Percentiles rank a stretch among this genome's conserved stretches.
These are phyloP conservation scores for Hansenula lynferdii DNA, from an alignment of 1,139 yeast species.

Conservation along the genomic window DNA sequence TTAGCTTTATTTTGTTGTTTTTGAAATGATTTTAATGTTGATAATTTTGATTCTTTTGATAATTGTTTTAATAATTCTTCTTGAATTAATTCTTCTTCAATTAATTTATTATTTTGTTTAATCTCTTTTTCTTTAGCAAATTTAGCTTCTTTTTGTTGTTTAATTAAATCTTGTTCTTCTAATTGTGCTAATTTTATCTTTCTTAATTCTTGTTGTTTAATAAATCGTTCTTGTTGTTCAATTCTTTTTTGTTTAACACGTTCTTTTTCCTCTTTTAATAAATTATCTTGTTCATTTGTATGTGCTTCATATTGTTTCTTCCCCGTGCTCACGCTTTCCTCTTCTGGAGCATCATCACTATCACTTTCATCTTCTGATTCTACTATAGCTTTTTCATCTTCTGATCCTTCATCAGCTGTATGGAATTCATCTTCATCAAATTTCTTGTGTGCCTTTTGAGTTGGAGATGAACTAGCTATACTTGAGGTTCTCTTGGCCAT, in stretches of 20 bases:
- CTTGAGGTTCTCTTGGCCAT: too few relatives aligned
- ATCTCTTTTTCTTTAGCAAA: constrained; percentile 16
- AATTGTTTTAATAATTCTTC: constrained; percentile 12
- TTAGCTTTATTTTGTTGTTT: constrained; percentile 9
- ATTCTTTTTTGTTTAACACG: constrained; percentile 46
- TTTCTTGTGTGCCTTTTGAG: constrained; percentile 12
- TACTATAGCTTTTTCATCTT: constrained; percentile 3
- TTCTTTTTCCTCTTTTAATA: constrained; percentile 32
- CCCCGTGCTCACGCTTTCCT: constrained; percentile 27
- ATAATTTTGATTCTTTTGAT: constrained; percentile 11
- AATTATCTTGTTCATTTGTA: constrained; percentile 31
- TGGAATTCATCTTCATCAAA: constrained; percentile 19
- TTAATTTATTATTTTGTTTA: constrained; percentile 8
- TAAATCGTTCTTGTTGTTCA: constrained; percentile 40
- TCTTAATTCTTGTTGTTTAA: constrained; percentile 36
- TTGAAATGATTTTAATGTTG: constrained; percentile 11
- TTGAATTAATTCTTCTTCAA: constrained; percentile 15
- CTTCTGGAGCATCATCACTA: constrained; percentile 33
- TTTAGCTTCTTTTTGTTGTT: constrained; percentile 20
- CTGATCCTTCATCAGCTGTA: constrained; percentile 16
- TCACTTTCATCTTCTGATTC: constrained; percentile 15
- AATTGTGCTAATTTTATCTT: constrained; percentile 31
- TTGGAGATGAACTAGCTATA: neutral
- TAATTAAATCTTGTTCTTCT: constrained; percentile 26
- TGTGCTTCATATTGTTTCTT: constrained; percentile 28